These are phyloP conservation scores for Dittrichia graveolens DNA, from an alignment of 129 eudicot genomes.

Conservation along the genomic window DNA sequence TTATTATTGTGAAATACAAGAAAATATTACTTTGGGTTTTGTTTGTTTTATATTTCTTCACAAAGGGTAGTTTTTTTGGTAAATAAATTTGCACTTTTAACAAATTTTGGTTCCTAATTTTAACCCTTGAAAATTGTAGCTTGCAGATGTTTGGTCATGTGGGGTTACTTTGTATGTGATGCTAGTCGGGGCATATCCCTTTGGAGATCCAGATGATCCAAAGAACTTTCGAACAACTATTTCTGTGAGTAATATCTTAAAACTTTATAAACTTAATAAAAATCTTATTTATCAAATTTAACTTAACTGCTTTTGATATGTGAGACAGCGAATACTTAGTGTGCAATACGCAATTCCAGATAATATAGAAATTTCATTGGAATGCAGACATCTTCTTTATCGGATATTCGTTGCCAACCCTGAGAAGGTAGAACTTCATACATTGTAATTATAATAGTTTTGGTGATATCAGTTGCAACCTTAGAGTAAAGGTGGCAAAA, in stretches of 20 bases:
- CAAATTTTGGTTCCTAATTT: background rate
- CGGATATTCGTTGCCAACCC: slow-evolving; percentile 65
- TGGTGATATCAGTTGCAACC: no score
- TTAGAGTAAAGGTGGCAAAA: background rate
- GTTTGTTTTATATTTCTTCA: no score
- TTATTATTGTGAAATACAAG: background rate
- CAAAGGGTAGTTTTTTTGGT: background rate
- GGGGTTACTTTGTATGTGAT: slow-evolving; percentile 75
- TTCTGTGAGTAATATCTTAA: slow-evolving; percentile 40
- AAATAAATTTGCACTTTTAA: background rate
- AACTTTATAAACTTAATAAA: background rate
- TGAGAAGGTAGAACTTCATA: slow-evolving; percentile 49
- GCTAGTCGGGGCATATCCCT: slow-evolving; percentile 75
- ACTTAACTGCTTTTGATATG: slow-evolving; percentile 19
- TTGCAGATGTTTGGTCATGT: slow-evolving; percentile 91
- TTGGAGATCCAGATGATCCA: slow-evolving; percentile 69
- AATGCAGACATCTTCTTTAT: slow-evolving; percentile 64
- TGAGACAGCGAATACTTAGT: slow-evolving; percentile 61
- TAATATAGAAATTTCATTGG: slow-evolving; percentile 48
- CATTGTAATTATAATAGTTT: background rate
- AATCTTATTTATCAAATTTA: slow-evolving; percentile 3
- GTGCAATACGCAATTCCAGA: slow-evolving; percentile 58
- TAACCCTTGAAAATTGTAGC: slow-evolving; percentile 39
- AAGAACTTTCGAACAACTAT: slow-evolving; percentile 58
- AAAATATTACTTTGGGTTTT: no score